Conservation (phyloP, 805 yeast genomes). For the Suhomyces vadensis region DNA sequence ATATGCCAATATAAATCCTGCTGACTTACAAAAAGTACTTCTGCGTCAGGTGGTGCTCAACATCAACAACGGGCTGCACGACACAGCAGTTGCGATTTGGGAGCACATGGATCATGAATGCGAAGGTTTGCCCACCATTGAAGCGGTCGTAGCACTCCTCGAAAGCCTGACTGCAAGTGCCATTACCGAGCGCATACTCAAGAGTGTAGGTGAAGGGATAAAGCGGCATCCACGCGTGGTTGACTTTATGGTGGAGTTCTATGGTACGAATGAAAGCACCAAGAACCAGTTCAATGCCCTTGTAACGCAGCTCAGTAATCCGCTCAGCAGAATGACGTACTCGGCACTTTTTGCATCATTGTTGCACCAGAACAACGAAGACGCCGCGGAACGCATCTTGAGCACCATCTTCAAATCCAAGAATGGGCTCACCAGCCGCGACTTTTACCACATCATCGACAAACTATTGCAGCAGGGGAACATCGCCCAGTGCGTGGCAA, state of each 20-base stretch:
- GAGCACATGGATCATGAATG: constrained; percentile 1
- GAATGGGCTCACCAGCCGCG: constrained; percentile 26
- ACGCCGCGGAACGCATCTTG: constrained; percentile 30
- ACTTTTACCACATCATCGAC: constrained; percentile 27
- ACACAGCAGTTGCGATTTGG: constrained; percentile 10
- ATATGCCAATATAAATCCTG: background rate
- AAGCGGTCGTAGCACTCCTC: constrained; percentile 2
- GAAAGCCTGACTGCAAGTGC: constrained; percentile 5
- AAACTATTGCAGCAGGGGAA: constrained; percentile 27
- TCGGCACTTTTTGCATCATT: constrained; percentile 35
- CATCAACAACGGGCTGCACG: constrained; percentile 7
- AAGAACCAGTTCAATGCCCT: constrained; percentile 19
- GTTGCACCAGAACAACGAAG: constrained; percentile 25
- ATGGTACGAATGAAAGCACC: constrained; percentile 16
- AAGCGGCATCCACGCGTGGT: background rate
- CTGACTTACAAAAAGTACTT: constrained; percentile 4
- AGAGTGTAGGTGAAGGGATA: background rate
- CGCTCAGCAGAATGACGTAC: constrained; percentile 33
- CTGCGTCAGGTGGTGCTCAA: constrained; percentile 8
- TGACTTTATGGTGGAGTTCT: constrained; percentile 18
- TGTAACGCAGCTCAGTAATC: constrained; percentile 25
- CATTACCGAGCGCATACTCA: constrained; percentile 11
- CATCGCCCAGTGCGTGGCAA: constrained; percentile 23
- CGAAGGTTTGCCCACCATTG: background rate
- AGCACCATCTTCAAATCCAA: constrained; percentile 30